A percentile compares a stretch with the other conserved stretches of the same genome.
phyloP scores from a whole-genome alignment of 306 rosid species.

The Cotoneaster glaucophyllus region DNA sequence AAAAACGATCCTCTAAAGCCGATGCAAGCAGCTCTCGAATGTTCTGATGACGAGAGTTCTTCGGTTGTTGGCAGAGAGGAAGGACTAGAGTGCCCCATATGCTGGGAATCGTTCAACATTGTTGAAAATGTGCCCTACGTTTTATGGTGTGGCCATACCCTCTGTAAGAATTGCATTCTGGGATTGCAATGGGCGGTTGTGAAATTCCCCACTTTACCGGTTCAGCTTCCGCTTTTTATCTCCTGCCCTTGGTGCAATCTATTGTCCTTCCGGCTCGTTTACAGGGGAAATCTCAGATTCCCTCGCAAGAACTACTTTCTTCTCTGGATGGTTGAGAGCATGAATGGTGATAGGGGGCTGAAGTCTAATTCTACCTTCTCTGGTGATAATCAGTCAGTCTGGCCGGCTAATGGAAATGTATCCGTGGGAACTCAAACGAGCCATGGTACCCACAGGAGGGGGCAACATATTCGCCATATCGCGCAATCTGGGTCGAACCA shows the following conservation, averaged over 20 bases:
- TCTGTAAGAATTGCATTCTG: slow-evolving; percentile 89
- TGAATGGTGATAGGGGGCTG: slow-evolving; percentile 70
- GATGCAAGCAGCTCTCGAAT: slow-evolving; percentile 50
- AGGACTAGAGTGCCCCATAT: slow-evolving; percentile 89
- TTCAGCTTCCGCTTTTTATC: slow-evolving; percentile 94
- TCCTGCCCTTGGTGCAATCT: slow-evolving; percentile 99
- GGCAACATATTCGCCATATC: slow-evolving; percentile 39
- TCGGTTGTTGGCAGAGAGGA: slow-evolving; percentile 73
- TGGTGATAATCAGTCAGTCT: slow-evolving; percentile 49
- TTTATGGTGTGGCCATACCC: slow-evolving; percentile 98
- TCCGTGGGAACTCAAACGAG: slow-evolving; percentile 41
- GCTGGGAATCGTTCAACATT: slow-evolving; percentile 94
- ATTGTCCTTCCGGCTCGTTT: slow-evolving; percentile 79
- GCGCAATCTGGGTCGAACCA: slow-evolving; percentile 37
- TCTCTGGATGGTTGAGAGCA: slow-evolving; percentile 99
- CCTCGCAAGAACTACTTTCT: slow-evolving; percentile 97
- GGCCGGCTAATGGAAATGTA: slow-evolving; percentile 41
- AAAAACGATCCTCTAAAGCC: slow-evolving; percentile 44
- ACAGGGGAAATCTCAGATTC: slow-evolving; percentile 68
- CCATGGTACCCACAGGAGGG: slow-evolving; percentile 50
- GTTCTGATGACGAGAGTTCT: slow-evolving; percentile 88
- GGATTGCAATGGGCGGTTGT: slow-evolving; percentile 96
- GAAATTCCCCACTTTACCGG: slow-evolving; percentile 82
- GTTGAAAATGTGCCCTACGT: slow-evolving; percentile 98
- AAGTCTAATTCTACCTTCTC: slow-evolving; percentile 50